Base-by-base conservation (phyloP, 306 rosid species). In the Arachis hypogaea region DNA sequence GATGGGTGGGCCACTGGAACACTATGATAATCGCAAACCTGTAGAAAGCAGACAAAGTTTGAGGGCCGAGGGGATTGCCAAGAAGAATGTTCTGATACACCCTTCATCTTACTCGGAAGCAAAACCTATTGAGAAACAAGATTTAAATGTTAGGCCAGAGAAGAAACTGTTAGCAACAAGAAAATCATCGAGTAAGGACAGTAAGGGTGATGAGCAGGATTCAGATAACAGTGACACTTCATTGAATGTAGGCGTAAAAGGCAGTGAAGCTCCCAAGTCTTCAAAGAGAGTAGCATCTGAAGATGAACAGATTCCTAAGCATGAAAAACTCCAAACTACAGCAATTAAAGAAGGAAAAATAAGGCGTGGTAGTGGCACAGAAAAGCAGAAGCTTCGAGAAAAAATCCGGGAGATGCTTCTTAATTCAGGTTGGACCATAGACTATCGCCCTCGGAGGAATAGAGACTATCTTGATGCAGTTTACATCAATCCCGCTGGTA, bases 391-490 rank as follows among this genome's bases (percentile, higher is more conserved):
- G 67, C 84, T 92, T 18, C 96, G 97, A 46, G 96, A 92, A 80
- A 68, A 71, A 69, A 85, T 92, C 49, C 79, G 97, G 73, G 92
- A 79, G 81, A 86, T 92, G 96, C 86, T 92, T 36, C 88, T 87
- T 65, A 75, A 41, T 71, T 82, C 92, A 33, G 96, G 96, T 63
- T 92, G 97, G 97, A 87, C 86, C 8, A 92, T 92, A 30, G 97
- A 92, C 76, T 92, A 92, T 82, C 85, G 97, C 61, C 97, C 97
- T 74, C 82, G 97, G 78, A 89, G 96, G 88, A 89, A 92, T 72
- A 85, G 96, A 82, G 96, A 89, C 82, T 92, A 92, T 63, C 87
- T 92, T 28, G 97, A 92, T 86, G 96, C 97, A 7, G 97, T 92
- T 70, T 92, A 92, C 64, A 88, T 89, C 58, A 92, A 92, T 75